Conservation (phyloP, 2,329 filamentous ascomycete genomes). For the Drechslerella dactyloides region DNA sequence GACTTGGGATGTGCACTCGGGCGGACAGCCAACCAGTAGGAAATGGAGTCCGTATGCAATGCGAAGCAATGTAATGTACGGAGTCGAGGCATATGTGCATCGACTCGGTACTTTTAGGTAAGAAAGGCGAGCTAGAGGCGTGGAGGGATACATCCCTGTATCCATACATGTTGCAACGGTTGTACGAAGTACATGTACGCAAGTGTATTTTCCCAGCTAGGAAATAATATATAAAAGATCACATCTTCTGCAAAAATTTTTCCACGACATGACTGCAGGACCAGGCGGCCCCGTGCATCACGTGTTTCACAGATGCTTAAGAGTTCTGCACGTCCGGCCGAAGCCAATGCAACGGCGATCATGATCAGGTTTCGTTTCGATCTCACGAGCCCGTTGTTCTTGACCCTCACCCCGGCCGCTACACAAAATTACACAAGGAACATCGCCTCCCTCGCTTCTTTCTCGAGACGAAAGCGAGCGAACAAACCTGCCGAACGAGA, state of each 20-base stretch:
- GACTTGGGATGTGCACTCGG: too few species aligned
- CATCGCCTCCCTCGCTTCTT: constrained; percentile 5
- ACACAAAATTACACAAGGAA: background rate
- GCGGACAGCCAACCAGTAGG: too few species aligned
- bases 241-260: too few species aligned
- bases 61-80: background rate
- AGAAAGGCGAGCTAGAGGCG: too few species aligned
- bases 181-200: too few species aligned
- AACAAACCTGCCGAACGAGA: constrained; percentile 13
- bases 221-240: too few species aligned
- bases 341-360: constrained; percentile 37
- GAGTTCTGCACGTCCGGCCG: background rate
- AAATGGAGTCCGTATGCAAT: background rate
- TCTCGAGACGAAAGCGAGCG: constrained; percentile 8
- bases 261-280: too few species aligned
- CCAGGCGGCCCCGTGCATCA: too few species aligned
- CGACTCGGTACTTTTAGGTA: constrained; percentile 3
- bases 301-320: background rate
- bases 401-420: background rate
- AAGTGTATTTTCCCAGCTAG: too few species aligned
- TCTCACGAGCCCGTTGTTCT: constrained; percentile 6
- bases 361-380: constrained; percentile 9
- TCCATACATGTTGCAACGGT: too few species aligned
- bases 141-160: too few species aligned
- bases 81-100: background rate